Conservation (phyloP, 208 protist species). For the Novymonas esmeraldas region DNA sequence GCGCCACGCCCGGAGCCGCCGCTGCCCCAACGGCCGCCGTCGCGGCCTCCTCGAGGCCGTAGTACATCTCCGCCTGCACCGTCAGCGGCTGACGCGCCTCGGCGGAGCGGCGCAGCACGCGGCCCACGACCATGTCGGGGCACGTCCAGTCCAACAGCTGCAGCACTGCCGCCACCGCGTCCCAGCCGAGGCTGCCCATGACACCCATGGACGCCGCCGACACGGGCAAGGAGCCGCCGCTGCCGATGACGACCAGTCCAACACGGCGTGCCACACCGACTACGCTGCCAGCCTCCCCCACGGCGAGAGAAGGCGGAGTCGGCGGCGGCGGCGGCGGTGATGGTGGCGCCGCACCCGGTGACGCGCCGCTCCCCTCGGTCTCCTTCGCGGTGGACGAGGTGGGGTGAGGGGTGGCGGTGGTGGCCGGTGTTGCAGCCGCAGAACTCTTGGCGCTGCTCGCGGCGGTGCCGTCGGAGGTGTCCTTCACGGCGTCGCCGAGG, state of each 20-base stretch:
- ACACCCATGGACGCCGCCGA: slow-evolving; percentile 10
- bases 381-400: background rate
- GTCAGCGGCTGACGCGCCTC: slow-evolving; percentile 3
- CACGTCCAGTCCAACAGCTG: slow-evolving; percentile 36
- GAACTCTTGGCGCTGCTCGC: background rate
- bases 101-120: slow-evolving; percentile 19
- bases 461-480: too few relatives aligned
- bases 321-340: background rate
- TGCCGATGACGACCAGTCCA: slow-evolving; percentile 15
- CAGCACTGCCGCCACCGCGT: slow-evolving; percentile 28
- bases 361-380: background rate
- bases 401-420: background rate
- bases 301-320: slow-evolving; percentile 18
- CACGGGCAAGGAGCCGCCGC: background rate
- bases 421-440: background rate
- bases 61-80: slow-evolving; percentile 33
- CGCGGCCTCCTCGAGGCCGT: slow-evolving; percentile 17
- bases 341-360: too few relatives aligned
- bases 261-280: slow-evolving; percentile 14
- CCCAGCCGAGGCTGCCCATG: slow-evolving; percentile 34
- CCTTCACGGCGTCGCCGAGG: slow-evolving; percentile 8
- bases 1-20: background rate
- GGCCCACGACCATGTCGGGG: slow-evolving; percentile 33
- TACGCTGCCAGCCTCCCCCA: slow-evolving; percentile 8
- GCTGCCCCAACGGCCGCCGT: background rate